phyloP scores from a whole-genome alignment of 805 yeast species.

The Lachancea sp. region DNA sequence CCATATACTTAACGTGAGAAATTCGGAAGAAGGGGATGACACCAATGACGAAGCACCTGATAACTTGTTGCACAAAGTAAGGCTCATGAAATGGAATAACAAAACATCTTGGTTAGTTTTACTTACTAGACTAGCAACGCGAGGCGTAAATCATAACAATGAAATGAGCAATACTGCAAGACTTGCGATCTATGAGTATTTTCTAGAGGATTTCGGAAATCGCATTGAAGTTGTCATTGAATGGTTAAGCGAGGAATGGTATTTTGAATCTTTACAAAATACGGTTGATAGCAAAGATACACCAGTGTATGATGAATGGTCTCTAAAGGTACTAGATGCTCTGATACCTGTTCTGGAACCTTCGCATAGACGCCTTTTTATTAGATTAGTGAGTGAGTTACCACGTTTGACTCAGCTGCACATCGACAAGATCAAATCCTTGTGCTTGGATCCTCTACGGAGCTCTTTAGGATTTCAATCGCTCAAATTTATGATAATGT shows the following conservation, averaged over 20 bases:
- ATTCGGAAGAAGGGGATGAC: constrained; percentile 17
- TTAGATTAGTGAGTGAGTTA: constrained; percentile 78
- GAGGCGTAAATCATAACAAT: constrained; percentile 53
- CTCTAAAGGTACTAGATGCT: constrained; percentile 64
- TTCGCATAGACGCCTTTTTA: constrained; percentile 70
- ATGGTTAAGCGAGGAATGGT: constrained; percentile 97
- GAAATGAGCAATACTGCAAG: constrained; percentile 58
- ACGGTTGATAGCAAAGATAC: constrained; percentile 11
- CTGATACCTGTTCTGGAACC: constrained; percentile 80
- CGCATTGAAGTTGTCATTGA: constrained; percentile 72
- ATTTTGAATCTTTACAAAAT: constrained; percentile 39
- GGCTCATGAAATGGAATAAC: constrained; percentile 48
- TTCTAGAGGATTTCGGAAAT: constrained; percentile 63
- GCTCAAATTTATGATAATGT: constrained; percentile 76
- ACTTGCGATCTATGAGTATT: constrained; percentile 62
- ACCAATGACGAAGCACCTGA: constrained; percentile 1
- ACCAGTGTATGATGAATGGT: constrained; percentile 61
- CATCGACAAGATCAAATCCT: constrained; percentile 57
- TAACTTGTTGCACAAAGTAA: constrained; percentile 17
- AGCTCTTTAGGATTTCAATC: constrained; percentile 75
- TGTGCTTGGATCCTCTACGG: constrained; percentile 83
- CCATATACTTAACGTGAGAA: constrained; percentile 14
- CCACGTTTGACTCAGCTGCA: constrained; percentile 65
- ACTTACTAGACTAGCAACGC: constrained; percentile 68
- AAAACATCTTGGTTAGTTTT: constrained; percentile 71